Conservation (phyloP, 495 filamentous ascomycete species). For the Lasiosphaeria miniovina region DNA sequence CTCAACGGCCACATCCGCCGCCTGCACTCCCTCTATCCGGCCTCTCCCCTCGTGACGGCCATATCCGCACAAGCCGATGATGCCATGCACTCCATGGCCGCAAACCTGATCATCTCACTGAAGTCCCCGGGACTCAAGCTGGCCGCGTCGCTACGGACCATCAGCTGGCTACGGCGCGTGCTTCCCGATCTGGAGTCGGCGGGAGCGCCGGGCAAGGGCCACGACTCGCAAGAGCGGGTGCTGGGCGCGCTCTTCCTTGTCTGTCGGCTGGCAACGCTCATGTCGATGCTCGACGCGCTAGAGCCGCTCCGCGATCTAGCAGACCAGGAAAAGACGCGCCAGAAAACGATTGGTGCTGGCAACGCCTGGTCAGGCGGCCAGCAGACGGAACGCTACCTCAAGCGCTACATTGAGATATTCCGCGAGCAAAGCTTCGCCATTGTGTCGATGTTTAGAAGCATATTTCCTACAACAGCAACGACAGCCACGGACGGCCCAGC, state of each 20-base stretch:
- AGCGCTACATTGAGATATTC: slow-evolving; percentile 96
- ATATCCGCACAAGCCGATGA: slow-evolving; percentile 77
- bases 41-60: slow-evolving; percentile 68
- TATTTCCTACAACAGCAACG: slow-evolving; percentile 61
- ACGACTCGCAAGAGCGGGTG: slow-evolving; percentile 54
- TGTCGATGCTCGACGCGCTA: slow-evolving; percentile 76
- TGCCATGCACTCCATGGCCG: slow-evolving; percentile 85
- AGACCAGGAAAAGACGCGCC: slow-evolving; percentile 71
- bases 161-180: slow-evolving; percentile 86
- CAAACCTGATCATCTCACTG: slow-evolving; percentile 75
- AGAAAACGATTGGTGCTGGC: slow-evolving; percentile 32
- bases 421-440: slow-evolving; percentile 97
- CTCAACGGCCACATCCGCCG: slow-evolving; percentile 91
- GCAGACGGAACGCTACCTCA: slow-evolving; percentile 91
- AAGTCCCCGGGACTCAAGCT: slow-evolving; percentile 78
- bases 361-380: slow-evolving; percentile 69
- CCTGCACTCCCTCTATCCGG: slow-evolving; percentile 75
- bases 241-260: slow-evolving; percentile 85
- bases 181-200: slow-evolving; percentile 67
- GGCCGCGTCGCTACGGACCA: slow-evolving; percentile 84
- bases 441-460: slow-evolving; percentile 84
- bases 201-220: slow-evolving; percentile 41
- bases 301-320: slow-evolving; percentile 84
- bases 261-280: slow-evolving; percentile 76
- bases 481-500: slow-evolving; percentile 5